Evolutionary conservation across 2,329 filamentous ascomycete genomes (phyloP).

Genomic region (Gremmenia infestans): DNA sequence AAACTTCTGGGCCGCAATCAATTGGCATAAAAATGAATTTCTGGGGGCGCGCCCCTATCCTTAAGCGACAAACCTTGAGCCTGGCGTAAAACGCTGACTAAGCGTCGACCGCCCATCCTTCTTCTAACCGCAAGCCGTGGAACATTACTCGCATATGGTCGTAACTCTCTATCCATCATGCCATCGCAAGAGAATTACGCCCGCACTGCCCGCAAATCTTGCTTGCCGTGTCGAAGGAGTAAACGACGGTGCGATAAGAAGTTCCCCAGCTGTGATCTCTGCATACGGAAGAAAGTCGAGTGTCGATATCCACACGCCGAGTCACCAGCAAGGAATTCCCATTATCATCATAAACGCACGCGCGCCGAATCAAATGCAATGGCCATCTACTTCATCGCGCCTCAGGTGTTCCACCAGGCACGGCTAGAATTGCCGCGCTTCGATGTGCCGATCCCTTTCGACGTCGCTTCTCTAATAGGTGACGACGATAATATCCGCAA

Average conservation of each 20-base stretch:
- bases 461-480: background rate
- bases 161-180: no score
- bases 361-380: background rate
- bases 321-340: no score
- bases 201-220: background rate
- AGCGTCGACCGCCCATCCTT: no score
- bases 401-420: background rate
- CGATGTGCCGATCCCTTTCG: slow-evolving; percentile 1
- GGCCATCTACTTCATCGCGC: slow-evolving; percentile 3
- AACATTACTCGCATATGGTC: no score
- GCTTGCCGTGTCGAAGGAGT: slow-evolving; percentile 4
- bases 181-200: background rate
- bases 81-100: no score
- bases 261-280: slow-evolving; percentile 3
- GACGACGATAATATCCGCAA: no score
- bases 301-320: background rate
- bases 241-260: slow-evolving; percentile 4
- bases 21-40: no score
- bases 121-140: no score
- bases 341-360: no score
- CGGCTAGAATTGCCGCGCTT: background rate
- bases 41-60: no score
- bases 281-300: background rate
- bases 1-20: no score
- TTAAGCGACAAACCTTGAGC: no score